Conservation (phyloP, 2,329 filamentous ascomycete genomes). For the Aspergillus aculeatus region DNA sequence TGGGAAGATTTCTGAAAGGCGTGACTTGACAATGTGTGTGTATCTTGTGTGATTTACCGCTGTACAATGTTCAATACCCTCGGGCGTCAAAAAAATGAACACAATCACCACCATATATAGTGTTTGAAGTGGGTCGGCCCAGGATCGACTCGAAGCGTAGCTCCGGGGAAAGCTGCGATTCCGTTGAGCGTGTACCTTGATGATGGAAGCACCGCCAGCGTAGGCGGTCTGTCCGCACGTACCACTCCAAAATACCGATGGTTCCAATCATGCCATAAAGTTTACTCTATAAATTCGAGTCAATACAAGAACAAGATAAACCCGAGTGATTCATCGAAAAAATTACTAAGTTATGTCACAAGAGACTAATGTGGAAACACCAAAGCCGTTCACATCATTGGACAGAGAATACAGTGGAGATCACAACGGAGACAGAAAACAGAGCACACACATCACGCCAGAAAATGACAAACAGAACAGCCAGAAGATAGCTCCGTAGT, state of each 20-base stretch:
- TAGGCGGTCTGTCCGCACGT: no score
- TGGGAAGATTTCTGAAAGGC: conserved; percentile 23
- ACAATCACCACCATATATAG: conserved; percentile 18
- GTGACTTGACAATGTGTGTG: conserved; percentile 21
- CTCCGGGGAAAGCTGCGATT: no score
- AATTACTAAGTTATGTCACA: no score
- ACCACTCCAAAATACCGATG: no score
- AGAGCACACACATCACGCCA: not conserved
- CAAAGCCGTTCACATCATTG: conserved; percentile 22
- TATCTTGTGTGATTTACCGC: conserved; percentile 16
- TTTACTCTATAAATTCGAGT: no score
- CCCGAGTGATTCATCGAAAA: no score
- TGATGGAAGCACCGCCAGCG: no score
- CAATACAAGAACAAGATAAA: no score
- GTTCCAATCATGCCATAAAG: no score
- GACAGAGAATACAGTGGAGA: conserved; percentile 3
- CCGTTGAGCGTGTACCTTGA: no score
- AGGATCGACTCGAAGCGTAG: not conserved
- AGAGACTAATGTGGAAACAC: conserved; percentile 1
- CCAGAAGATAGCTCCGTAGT: not conserved
- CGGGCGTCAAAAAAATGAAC: conserved; percentile 25
- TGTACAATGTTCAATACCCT: conserved; percentile 42
- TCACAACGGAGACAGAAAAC: not conserved
- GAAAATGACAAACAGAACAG: not conserved
- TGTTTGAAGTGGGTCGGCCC: conserved; percentile 18